Evolutionary conservation across 2,329 filamentous ascomycete species (phyloP).

Genomic region (Emergomyces orientalis): DNA sequence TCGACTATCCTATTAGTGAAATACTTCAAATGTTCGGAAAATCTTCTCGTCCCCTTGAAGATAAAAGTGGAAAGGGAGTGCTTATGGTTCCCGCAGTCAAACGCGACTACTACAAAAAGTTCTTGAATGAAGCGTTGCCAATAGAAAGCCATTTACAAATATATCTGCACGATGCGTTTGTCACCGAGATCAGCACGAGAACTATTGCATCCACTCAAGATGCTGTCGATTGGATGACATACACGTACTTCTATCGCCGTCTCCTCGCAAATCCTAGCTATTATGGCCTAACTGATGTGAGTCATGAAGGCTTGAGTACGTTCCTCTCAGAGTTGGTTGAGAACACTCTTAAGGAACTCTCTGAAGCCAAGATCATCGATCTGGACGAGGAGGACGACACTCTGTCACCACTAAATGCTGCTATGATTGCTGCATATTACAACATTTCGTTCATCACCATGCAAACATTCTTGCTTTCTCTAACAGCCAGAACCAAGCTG

Average conservation of each 20-base stretch:
- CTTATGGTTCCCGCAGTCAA: conserved; percentile 92
- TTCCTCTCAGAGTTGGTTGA: conserved; percentile 94
- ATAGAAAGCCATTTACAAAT: conserved; percentile 90
- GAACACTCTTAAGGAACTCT: conserved; percentile 77
- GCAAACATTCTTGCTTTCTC: conserved; percentile 92
- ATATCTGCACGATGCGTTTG: conserved; percentile 90
- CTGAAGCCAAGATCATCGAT: conserved; percentile 91
- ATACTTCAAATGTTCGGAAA: conserved; percentile 98
- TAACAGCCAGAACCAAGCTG: conserved; percentile 80
- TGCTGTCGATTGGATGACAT: conserved; percentile 96
- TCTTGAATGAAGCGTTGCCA: conserved; percentile 88
- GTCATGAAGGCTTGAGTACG: conserved; percentile 84
- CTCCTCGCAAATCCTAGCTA: conserved; percentile 93
- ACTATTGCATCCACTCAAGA: conserved; percentile 93
- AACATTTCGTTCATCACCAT: conserved; percentile 99
- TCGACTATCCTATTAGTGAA: conserved; percentile 91
- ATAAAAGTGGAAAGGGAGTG: conserved; percentile 79
- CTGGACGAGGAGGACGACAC: conserved; percentile 89
- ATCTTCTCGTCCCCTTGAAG: conserved; percentile 66
- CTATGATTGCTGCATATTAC: conserved; percentile 98
- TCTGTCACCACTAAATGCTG: conserved; percentile 81
- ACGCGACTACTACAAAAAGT: conserved; percentile 98
- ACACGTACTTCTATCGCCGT: conserved; percentile 95
- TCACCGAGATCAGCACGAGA: conserved; percentile 92
- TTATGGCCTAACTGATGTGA: conserved; percentile 81